phyloP scores from a whole-genome alignment of 225 moss, liverwort and hornwort species.

The Pseudoscleropodium purum region DNA sequence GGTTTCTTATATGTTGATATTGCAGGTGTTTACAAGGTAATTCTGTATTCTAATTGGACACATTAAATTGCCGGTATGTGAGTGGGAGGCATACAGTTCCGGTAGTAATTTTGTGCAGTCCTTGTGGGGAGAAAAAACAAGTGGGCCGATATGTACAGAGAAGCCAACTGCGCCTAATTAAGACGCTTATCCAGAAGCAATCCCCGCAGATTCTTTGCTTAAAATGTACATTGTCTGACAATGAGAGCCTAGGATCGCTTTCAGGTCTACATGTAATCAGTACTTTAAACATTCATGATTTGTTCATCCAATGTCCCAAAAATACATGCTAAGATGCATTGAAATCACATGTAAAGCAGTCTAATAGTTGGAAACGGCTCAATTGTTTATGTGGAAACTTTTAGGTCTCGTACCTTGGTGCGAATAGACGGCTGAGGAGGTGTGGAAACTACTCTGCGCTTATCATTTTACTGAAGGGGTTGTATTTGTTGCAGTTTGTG shows the following conservation, averaged over 20 bases:
- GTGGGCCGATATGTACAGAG: not conserved
- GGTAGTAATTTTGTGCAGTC: not conserved
- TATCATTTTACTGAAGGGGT: not conserved
- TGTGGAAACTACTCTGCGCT: not conserved
- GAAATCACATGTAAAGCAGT: not conserved
- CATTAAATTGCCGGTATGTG: not conserved
- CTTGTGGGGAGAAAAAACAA: not conserved
- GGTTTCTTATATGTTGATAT: not conserved
- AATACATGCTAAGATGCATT: not conserved
- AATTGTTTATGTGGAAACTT: not conserved
- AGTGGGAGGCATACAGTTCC: not conserved
- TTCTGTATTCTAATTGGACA: not conserved
- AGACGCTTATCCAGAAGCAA: not conserved
- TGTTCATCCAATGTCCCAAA: not conserved
- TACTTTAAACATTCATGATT: not conserved
- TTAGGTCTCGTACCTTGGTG: not conserved
- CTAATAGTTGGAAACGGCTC: not conserved
- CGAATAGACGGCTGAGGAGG: not conserved
- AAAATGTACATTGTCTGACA: not conserved
- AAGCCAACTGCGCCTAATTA: not conserved
- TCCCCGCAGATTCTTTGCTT: not conserved
- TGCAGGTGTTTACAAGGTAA: not conserved
- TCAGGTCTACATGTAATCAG: not conserved
- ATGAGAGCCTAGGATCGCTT: not conserved
- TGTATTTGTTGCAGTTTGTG: slow-evolving; percentile 45